Evolutionary conservation across 306 rosid species (phyloP).

Genomic region (Canavalia gladiata): DNA sequence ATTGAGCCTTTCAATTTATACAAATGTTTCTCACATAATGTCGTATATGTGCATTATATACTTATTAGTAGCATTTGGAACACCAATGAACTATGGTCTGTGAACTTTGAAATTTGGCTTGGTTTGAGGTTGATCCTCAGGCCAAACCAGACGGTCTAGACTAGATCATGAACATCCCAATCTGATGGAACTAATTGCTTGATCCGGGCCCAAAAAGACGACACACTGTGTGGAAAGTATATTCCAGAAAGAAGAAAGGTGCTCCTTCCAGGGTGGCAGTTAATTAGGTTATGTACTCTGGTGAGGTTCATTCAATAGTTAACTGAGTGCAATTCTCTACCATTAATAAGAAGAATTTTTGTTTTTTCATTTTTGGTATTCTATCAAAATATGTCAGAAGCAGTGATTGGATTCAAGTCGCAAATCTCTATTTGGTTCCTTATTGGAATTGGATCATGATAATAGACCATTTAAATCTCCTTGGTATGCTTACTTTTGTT

Average conservation of each 20-base stretch:
- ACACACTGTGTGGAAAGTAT: too few relatives aligned
- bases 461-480: neutral
- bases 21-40: conserved; percentile 1
- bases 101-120: conserved; percentile 10
- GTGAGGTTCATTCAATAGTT: too few relatives aligned
- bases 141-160: neutral
- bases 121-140: conserved; percentile 19
- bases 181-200: too few relatives aligned
- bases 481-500: neutral
- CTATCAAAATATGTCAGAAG: neutral
- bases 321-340: too few relatives aligned
- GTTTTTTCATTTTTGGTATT: too few relatives aligned
- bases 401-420: neutral
- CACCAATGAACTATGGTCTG: neutral
- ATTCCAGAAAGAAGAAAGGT: too few relatives aligned
- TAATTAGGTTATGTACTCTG: too few relatives aligned
- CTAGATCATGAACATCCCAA: conserved; percentile 2
- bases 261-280: too few relatives aligned
- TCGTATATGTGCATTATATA: conserved; percentile 2
- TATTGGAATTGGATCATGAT: neutral
- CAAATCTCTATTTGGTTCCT: conserved; percentile 9
- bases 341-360: too few relatives aligned
- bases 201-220: too few relatives aligned
- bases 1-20: neutral
- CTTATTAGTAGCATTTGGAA: conserved; percentile 7